Percentiles rank a stretch among this genome's conserved stretches.
Conservation (phyloP, 352 stramenopile genomes). For the Phytopythium cucurbitacearum region DNA sequence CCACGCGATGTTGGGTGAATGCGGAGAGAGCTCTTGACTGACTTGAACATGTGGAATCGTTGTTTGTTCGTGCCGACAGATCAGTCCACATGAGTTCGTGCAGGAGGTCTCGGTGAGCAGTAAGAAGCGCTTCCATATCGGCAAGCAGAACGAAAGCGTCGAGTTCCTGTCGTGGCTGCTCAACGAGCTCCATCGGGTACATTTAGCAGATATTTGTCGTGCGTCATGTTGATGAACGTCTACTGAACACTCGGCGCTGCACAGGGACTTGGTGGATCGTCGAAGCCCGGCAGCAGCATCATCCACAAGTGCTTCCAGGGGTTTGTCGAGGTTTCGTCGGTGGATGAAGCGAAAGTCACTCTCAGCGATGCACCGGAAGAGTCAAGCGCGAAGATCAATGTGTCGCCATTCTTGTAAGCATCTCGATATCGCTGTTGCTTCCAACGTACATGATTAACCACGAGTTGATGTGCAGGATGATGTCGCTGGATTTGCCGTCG, state of each 20-base stretch:
- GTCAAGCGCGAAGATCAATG: conserved; percentile 25
- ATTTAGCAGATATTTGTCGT: conserved; percentile 8
- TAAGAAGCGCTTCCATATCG: conserved; percentile 96
- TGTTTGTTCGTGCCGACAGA: conserved; percentile 29
- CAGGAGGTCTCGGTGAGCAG: conserved; percentile 93
- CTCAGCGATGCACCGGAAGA: conserved; percentile 25
- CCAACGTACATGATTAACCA: neutral
- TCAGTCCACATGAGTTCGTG: conserved; percentile 95
- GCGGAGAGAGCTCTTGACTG: too few species aligned
- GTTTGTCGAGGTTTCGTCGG: conserved; percentile 90
- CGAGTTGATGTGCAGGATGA: conserved; percentile 62
- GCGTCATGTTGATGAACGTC: neutral
- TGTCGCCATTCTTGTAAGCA: conserved; percentile 70
- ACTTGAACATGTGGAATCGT: too few species aligned
- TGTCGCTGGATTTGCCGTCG: conserved; percentile 97
- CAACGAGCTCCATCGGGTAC: conserved; percentile 90
- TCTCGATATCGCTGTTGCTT: neutral
- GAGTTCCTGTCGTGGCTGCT: conserved; percentile 97
- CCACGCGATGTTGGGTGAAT: neutral
- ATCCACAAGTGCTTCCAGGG: conserved; percentile 97
- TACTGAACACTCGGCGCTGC: neutral
- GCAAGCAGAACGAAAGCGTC: conserved; percentile 91
- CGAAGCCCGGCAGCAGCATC: conserved; percentile 88
- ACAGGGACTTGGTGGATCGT: conserved; percentile 77
- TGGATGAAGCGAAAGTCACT: conserved; percentile 45